Conservation (phyloP, 1,284 basidiomycete genomes). For the Malassezia yamatoensis region DNA sequence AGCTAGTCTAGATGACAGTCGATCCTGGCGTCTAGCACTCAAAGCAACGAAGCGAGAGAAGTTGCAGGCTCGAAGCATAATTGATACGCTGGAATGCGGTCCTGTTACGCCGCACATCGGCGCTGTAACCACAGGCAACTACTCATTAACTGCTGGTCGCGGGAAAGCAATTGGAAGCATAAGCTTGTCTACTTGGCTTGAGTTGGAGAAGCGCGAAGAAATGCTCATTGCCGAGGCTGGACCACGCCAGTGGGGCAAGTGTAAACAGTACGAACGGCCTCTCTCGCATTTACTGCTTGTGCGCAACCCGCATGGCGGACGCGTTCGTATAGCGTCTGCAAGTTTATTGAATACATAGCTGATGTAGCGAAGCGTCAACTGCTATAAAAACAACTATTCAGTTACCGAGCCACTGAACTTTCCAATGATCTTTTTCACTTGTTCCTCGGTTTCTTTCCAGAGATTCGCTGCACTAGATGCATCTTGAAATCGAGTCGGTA, state of each 20-base stretch:
- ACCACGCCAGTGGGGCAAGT: conserved; percentile 6
- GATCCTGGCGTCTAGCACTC: conserved; percentile 20
- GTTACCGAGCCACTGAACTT: not conserved
- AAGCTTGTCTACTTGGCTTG: conserved; percentile 17
- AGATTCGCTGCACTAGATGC: not conserved
- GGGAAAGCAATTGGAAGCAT: conserved; percentile 18
- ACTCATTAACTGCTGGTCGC: conserved; percentile 27
- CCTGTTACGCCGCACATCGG: conserved; percentile 22
- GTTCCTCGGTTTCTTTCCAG: conserved; percentile 9
- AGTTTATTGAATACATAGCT: not conserved
- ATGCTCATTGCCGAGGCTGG: not conserved
- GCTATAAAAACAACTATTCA: not conserved
- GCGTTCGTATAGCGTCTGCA: conserved; percentile 7
- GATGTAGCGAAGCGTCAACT: too few relatives aligned
- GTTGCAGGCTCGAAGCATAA: not conserved
- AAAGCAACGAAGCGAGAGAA: conserved; percentile 11
- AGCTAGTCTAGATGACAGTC: conserved; percentile 6
- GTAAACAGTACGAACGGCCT: conserved; percentile 13
- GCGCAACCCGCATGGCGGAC: not conserved
- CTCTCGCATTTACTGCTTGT: conserved; percentile 14
- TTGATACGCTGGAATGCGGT: conserved; percentile 18
- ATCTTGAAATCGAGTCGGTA: not conserved
- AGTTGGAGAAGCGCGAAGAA: conserved; percentile 11
- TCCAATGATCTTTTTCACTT: not conserved
- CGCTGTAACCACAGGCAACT: conserved; percentile 31